phyloP scores from a whole-genome alignment of 192 early-diverging fungal species.

The Backusella circina region DNA sequence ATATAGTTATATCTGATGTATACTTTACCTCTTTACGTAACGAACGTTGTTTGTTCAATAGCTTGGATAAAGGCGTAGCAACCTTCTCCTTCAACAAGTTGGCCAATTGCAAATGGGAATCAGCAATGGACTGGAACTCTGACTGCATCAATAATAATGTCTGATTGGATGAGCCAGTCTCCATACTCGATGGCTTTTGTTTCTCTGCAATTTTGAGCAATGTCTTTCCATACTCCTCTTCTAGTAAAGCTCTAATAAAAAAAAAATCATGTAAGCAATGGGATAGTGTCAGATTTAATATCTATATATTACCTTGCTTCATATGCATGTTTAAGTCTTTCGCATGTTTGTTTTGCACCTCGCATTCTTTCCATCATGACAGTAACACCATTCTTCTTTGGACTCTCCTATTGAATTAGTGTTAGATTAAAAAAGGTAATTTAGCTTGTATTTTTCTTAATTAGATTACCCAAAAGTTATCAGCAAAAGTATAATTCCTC shows the following conservation, averaged over 20 bases:
- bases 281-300: background rate
- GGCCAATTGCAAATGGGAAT: conserved; percentile 1
- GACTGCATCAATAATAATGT: background rate
- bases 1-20: background rate
- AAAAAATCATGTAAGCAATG: background rate
- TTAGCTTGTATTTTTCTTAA: background rate
- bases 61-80: background rate
- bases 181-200: background rate
- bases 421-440: background rate
- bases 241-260: conserved; percentile 1
- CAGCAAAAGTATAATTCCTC: background rate
- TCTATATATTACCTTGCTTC: conserved; percentile 11
- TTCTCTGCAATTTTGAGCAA: conserved; percentile 3
- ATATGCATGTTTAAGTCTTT: conserved; percentile 10
- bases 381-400: conserved; percentile 9
- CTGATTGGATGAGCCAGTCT: background rate
- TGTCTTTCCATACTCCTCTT: conserved; percentile 13
- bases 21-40: conserved; percentile 1
- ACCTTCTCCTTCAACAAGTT: background rate
- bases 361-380: conserved; percentile 10
- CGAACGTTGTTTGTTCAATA: background rate
- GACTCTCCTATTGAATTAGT: conserved; percentile 7
- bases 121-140: background rate
- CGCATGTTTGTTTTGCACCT: conserved; percentile 15
- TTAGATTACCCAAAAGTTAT: conserved; percentile 17